Conservation (phyloP, 2,329 filamentous ascomycete genomes). For the Alternaria arborescens region DNA sequence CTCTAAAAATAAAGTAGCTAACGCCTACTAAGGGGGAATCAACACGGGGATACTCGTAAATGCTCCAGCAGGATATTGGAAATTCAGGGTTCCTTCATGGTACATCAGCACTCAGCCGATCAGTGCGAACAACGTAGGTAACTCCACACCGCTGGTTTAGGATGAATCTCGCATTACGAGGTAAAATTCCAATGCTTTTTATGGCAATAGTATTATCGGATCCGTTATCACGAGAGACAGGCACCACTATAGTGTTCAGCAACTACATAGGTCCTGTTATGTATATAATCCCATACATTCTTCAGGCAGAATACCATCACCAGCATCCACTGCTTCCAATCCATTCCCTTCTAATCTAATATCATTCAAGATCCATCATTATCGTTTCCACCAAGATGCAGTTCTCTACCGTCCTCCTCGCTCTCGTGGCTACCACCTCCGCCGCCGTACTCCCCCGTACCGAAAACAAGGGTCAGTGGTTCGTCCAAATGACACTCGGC, state of each 20-base stretch:
- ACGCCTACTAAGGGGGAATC: neutral
- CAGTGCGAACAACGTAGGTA: neutral
- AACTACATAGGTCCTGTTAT: neutral
- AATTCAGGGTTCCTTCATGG: neutral
- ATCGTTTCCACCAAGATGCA: neutral
- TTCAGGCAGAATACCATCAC: neutral
- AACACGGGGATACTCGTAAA: neutral
- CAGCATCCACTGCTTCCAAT: neutral
- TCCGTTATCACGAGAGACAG: neutral
- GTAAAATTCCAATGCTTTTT: neutral
- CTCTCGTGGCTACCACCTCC: constrained; percentile 1
- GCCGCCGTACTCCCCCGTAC: neutral
- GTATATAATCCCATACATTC: neutral
- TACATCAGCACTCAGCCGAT: neutral
- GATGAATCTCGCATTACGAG: neutral
- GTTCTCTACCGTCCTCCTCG: constrained; percentile 1
- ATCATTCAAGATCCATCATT: neutral
- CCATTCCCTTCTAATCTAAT: neutral
- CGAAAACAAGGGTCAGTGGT: neutral
- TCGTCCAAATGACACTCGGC: neutral
- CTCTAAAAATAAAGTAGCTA: neutral
- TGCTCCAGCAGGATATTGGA: neutral
- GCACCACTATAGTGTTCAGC: neutral
- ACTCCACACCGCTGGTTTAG: neutral
- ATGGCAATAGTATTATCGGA: neutral